Conservation (phyloP, 305 asterid genomes). For the Fraxinus latifolia region DNA sequence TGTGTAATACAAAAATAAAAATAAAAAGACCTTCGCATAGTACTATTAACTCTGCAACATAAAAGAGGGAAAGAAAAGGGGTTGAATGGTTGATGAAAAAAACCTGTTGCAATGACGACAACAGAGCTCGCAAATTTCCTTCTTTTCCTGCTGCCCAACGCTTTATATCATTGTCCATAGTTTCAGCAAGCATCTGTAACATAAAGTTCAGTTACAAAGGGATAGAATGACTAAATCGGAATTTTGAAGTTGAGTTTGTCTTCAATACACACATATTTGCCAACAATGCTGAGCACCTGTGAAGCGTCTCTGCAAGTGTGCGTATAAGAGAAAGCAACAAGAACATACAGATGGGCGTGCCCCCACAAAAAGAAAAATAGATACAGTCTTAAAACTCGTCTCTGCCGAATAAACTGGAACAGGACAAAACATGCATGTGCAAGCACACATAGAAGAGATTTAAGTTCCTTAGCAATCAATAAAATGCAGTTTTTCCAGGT, state of each 20-base stretch:
- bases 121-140: conserved; percentile 78
- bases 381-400: neutral
- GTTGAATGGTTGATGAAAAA: conserved; percentile 7
- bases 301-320: neutral
- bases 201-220: neutral
- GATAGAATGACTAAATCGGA: neutral
- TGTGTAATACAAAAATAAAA: neutral
- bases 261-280: neutral
- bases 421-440: neutral
- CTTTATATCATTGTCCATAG: conserved; percentile 64
- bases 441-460: neutral
- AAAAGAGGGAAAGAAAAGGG: neutral
- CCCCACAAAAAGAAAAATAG: neutral
- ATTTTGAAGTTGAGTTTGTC: neutral
- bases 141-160: conserved; percentile 95
- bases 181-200: conserved; percentile 70
- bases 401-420: conserved; percentile 10
- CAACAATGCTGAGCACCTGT: neutral
- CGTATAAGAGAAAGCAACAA: neutral
- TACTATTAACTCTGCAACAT: neutral
- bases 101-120: conserved; percentile 87
- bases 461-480: neutral
- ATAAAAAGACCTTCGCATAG: neutral
- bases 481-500: neutral
- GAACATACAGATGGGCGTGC: neutral